A percentile compares a stretch with the other conserved stretches of the same genome.
Evolutionary conservation across 306 rosid species (phyloP).

Genomic region (Acmispon strigosus): DNA sequence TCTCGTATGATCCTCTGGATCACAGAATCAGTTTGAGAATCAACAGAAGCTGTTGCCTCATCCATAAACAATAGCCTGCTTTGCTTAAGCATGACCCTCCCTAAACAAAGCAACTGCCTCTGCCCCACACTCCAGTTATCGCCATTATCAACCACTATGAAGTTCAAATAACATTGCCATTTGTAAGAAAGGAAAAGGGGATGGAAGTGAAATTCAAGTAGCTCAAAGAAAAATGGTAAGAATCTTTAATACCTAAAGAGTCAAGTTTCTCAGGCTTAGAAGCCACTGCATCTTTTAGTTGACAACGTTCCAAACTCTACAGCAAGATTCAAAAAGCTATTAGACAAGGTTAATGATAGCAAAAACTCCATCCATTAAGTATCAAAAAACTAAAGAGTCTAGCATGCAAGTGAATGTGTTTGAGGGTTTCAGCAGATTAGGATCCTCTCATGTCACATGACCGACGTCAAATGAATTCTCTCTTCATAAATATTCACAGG

Average conservation of each 20-base stretch:
- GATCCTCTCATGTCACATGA: too few species aligned
- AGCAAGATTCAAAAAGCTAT: conserved; percentile 1
- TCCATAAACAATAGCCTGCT: conserved; percentile 89
- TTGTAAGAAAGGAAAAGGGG: background rate
- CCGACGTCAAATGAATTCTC: too few species aligned
- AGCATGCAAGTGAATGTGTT: background rate
- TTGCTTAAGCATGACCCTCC: conserved; percentile 86
- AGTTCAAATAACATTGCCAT: background rate
- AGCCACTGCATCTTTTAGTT: conserved; percentile 78
- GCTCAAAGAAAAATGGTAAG: background rate
- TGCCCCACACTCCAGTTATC: conserved; percentile 99
- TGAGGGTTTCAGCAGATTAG: background rate
- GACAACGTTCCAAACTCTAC: conserved; percentile 88
- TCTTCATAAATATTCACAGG: too few species aligned
- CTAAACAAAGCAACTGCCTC: conserved; percentile 88
- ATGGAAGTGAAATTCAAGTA: conserved; percentile 1
- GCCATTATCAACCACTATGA: conserved; percentile 70
- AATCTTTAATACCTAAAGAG: conserved; percentile 50
- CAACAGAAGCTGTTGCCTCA: conserved; percentile 96
- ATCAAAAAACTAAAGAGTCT: background rate
- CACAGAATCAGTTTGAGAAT: conserved; percentile 87
- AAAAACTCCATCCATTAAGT: background rate
- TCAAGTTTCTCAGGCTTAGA: conserved; percentile 76
- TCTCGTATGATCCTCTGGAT: conserved; percentile 86
- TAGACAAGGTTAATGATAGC: background rate